phyloP scores from a whole-genome alignment of 768 basidiomycete genomes.

The Clitopilus hobsonii region DNA sequence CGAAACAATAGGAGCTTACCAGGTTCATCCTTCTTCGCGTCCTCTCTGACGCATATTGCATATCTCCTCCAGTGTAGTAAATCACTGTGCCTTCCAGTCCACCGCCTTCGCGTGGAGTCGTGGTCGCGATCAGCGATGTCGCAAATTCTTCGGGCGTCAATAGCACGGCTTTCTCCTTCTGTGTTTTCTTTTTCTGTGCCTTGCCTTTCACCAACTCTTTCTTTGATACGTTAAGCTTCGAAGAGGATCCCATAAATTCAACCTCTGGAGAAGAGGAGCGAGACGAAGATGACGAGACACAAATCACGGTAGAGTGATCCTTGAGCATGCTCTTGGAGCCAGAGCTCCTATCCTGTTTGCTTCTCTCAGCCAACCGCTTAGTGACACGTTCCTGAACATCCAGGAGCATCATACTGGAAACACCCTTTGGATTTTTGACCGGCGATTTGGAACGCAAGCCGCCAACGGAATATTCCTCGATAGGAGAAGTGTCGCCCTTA shows the following conservation, averaged over 20 bases:
- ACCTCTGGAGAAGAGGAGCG: slow-evolving; percentile 21
- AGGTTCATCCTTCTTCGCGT: slow-evolving; percentile 58
- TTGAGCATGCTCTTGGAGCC: slow-evolving; percentile 16
- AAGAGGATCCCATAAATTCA: slow-evolving; percentile 1
- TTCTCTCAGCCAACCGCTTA: slow-evolving; percentile 21
- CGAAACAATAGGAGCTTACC: slow-evolving; percentile 36
- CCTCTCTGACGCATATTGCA: slow-evolving; percentile 40
- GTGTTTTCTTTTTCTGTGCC: slow-evolving; percentile 18
- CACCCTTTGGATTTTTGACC: no score
- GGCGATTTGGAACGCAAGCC: slow-evolving; percentile 1
- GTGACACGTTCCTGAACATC: slow-evolving; percentile 31
- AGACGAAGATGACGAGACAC: slow-evolving; percentile 28
- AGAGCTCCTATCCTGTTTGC: slow-evolving; percentile 22
- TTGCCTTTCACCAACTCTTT: slow-evolving; percentile 16
- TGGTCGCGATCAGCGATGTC: slow-evolving; percentile 34
- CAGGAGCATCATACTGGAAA: slow-evolving; percentile 24
- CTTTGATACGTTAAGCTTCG: not conserved
- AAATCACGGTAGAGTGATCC: slow-evolving; percentile 21
- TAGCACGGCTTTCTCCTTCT: slow-evolving; percentile 34
- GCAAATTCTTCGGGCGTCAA: slow-evolving; percentile 54
- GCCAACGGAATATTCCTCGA: slow-evolving; percentile 27
- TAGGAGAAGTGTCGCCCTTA: slow-evolving; percentile 23
- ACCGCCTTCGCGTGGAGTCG: slow-evolving; percentile 11
- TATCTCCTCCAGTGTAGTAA: slow-evolving; percentile 58
- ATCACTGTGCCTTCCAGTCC: slow-evolving; percentile 51